Evolutionary conservation across 495 filamentous ascomycete species (phyloP), one percentile per base, ranked within the genome.

Genomic region (Penicillium flavigenum): DNA sequence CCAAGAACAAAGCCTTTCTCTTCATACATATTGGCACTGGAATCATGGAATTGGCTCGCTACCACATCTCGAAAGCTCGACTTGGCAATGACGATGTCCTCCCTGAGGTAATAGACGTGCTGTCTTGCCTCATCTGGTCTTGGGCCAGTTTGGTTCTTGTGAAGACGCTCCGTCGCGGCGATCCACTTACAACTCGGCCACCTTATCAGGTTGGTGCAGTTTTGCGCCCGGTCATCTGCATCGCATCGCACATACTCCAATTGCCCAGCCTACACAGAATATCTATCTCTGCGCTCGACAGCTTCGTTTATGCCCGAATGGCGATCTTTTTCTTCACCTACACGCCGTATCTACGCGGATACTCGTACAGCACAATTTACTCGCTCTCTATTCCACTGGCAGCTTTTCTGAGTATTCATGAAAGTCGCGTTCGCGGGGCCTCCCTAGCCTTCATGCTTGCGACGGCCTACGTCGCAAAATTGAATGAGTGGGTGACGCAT

Each of bases 401-500:
- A 4, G 29, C 54, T 5, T 0, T 5, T 36, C 2, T 56, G 14
- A 27, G 17, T 27, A 20, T 56, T 29, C 34, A 56, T 41, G 19
- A 48, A 42, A 48, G 54, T 8, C 2, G 44, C 1, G 44, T 56
- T 48, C 54, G n/a, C 12, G 45, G 54, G 0, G 54, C 54, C 1
- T 41, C 54, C 9, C 4, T 56, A n/a, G 14, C 42, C 5, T 56
- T 56, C 11, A 19, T 56, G 24, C 44, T 56, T 12, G 44, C 22
- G 1, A 24, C 14, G 10, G 43, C 54, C n/a, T 32, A 22, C 5
- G 11, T 49, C 19, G 17, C 44, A 17, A 47, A 45, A 19, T 9
- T 56, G 3, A 56, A 56, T 41, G 31, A 47, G n/a, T 56, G 54
- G 54, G 54, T 56, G 11, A 55, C 52, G 5, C 29, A 55, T 11